A percentile compares a stretch with the other conserved stretches of the same genome.
Conservation (phyloP, 495 filamentous ascomycete species). For the Pseudomonodictys pantanalensis region DNA sequence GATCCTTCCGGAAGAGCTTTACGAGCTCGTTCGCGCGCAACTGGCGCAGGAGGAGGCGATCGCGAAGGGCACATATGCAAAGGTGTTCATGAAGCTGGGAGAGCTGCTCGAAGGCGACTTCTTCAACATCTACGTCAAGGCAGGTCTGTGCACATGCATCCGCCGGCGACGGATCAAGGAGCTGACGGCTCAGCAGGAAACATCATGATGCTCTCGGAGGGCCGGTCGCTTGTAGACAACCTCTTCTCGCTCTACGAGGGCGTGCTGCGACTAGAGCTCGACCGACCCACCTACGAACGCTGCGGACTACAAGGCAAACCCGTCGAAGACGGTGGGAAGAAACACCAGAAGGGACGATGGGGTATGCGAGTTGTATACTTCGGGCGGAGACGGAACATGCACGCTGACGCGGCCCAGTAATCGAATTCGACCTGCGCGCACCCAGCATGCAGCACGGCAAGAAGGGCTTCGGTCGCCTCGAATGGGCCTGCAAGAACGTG, state of each 20-base stretch:
- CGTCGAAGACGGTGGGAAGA: slow-evolving; percentile 55
- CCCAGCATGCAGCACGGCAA: slow-evolving; percentile 87
- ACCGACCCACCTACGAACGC: slow-evolving; percentile 80
- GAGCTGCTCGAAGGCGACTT: slow-evolving; percentile 74
- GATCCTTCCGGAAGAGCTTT: slow-evolving; percentile 66
- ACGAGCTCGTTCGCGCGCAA: slow-evolving; percentile 55
- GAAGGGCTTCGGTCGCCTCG: slow-evolving; percentile 81
- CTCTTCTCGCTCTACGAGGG: slow-evolving; percentile 75
- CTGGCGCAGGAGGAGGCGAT: slow-evolving; percentile 43
- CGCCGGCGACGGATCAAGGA: not conserved
- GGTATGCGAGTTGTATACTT: slow-evolving; percentile 45
- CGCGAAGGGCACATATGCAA: slow-evolving; percentile 54
- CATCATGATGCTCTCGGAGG: slow-evolving; percentile 88
- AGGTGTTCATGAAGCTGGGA: slow-evolving; percentile 70
- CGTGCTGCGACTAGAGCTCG: slow-evolving; percentile 70
- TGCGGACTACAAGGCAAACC: slow-evolving; percentile 79
- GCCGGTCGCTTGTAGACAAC: slow-evolving; percentile 73
- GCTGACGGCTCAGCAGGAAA: slow-evolving; percentile 56
- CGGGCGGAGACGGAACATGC: not conserved
- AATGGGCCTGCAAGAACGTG: slow-evolving; percentile 82
- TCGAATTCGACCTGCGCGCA: slow-evolving; percentile 75
- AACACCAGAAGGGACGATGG: slow-evolving; percentile 60
- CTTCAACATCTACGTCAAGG: slow-evolving; percentile 82
- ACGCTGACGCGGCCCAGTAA: slow-evolving; percentile 49
- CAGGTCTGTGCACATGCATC: slow-evolving; percentile 52